Conservation (phyloP, 116 monocot species). For the Zostera marina region DNA sequence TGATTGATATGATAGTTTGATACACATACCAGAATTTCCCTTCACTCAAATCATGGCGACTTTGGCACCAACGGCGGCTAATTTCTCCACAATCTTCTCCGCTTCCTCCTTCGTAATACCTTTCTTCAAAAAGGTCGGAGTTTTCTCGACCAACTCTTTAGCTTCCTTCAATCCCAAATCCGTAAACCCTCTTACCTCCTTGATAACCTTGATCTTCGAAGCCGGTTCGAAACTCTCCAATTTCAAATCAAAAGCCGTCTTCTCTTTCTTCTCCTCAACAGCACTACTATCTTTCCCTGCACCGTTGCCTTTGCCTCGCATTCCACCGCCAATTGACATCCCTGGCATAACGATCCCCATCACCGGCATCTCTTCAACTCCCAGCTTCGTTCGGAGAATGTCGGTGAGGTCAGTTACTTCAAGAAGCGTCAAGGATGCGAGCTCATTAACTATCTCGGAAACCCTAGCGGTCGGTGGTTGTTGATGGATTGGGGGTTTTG, state of each 20-base stretch:
- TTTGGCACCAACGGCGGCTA: constrained; percentile 71
- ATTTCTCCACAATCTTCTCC: constrained; percentile 72
- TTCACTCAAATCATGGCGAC: constrained; percentile 49
- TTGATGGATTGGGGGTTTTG: too few relatives aligned
- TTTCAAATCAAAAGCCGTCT: constrained; percentile 79
- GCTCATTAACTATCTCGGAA: constrained; percentile 66
- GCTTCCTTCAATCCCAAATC: constrained; percentile 87
- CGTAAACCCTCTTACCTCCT: constrained; percentile 70
- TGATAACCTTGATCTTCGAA: constrained; percentile 77
- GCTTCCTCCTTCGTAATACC: constrained; percentile 80
- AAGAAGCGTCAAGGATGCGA: constrained; percentile 71
- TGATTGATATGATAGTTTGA: too few relatives aligned
- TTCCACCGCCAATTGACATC: constrained; percentile 14
- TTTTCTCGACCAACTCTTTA: constrained; percentile 82
- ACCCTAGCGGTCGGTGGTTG: constrained; percentile 25
- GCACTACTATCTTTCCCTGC: constrained; percentile 1
- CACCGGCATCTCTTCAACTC: constrained; percentile 50
- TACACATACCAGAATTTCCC: background rate
- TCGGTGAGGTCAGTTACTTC: constrained; percentile 70
- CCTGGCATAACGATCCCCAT: constrained; percentile 70
- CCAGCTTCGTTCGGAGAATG: constrained; percentile 40
- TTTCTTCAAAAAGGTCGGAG: constrained; percentile 56
- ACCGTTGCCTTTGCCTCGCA: constrained; percentile 1
- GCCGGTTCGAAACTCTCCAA: constrained; percentile 79
- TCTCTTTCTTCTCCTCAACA: constrained; percentile 64